Evolutionary conservation across 768 basidiomycete species (phyloP).

Genomic region (Auricularia sp.): DNA sequence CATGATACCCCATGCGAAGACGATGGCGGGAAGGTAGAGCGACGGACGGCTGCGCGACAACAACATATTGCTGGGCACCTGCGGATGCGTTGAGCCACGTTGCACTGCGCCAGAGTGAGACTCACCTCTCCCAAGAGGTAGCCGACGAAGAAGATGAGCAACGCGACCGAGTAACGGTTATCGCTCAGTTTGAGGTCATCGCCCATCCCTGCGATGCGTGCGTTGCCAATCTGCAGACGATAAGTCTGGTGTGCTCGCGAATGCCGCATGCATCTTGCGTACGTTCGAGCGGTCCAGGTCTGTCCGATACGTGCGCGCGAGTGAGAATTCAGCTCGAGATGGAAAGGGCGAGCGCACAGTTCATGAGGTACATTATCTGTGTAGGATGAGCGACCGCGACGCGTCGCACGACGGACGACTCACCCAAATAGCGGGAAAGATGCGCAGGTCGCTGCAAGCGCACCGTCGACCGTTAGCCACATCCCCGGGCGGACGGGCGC

Average conservation of each 20-base stretch:
- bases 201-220: not conserved
- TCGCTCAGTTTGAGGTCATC: not conserved
- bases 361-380: constrained; percentile 1
- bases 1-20: not conserved
- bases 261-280: not conserved
- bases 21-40: not conserved
- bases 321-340: not conserved
- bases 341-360: not conserved
- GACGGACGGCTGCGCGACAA: not conserved
- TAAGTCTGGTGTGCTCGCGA: too few relatives aligned
- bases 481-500: too few relatives aligned
- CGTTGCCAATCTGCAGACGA: not conserved
- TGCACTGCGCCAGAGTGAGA: not conserved
- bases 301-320: not conserved
- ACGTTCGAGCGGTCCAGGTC: constrained; percentile 1
- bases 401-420: not conserved
- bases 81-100: not conserved
- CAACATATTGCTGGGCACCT: not conserved
- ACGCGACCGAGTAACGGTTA: not conserved
- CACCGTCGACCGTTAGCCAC: not conserved
- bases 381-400: not conserved
- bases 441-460: not conserved
- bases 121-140: not conserved
- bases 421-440: not conserved
- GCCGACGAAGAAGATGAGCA: not conserved